Percentiles rank a stretch among this genome's conserved stretches.
These are phyloP conservation scores for Gastrodia elata DNA, from an alignment of 106 monocot genomes.

Conservation along the genomic window DNA sequence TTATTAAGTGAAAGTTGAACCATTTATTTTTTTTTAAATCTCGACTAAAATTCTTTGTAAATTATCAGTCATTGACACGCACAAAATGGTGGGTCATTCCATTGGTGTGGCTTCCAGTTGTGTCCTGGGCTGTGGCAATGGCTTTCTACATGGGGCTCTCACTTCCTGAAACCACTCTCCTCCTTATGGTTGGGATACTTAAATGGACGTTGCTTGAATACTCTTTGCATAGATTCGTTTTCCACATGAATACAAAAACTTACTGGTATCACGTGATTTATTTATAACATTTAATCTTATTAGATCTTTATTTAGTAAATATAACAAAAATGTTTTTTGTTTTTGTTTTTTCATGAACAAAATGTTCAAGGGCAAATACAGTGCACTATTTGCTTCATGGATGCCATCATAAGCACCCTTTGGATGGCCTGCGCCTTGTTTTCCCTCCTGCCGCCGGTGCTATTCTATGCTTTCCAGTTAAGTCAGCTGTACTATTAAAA, in stretches of 20 bases:
- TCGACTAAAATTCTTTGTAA: background rate
- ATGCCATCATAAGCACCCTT: conserved; percentile 95
- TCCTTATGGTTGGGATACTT: conserved; percentile 46
- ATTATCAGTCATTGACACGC: conserved; percentile 43
- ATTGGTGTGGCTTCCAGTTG: conserved; percentile 81
- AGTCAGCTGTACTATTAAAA: background rate
- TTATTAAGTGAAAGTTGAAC: background rate
- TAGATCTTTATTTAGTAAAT: too few species aligned
- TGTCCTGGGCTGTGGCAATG: conserved; percentile 37
- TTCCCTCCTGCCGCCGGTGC: conserved; percentile 84
- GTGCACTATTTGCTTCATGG: conserved; percentile 90
- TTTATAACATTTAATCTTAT: background rate
- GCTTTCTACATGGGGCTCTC: conserved; percentile 57
- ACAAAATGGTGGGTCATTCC: conserved; percentile 90
- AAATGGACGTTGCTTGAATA: conserved; percentile 88
- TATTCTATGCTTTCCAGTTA: conserved; percentile 70
- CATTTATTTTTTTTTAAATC: background rate
- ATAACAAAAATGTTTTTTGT: too few species aligned
- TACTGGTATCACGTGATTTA: conserved; percentile 46
- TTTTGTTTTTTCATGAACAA: background rate
- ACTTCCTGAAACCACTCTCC: conserved; percentile 24
- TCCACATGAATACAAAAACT: conserved; percentile 75
- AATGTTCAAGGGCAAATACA: conserved; percentile 80
- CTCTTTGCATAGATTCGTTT: conserved; percentile 80
- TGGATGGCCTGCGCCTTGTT: conserved; percentile 89